phyloP scores from a whole-genome alignment of 441 rosid genomes.

The Daphne laureola region DNA sequence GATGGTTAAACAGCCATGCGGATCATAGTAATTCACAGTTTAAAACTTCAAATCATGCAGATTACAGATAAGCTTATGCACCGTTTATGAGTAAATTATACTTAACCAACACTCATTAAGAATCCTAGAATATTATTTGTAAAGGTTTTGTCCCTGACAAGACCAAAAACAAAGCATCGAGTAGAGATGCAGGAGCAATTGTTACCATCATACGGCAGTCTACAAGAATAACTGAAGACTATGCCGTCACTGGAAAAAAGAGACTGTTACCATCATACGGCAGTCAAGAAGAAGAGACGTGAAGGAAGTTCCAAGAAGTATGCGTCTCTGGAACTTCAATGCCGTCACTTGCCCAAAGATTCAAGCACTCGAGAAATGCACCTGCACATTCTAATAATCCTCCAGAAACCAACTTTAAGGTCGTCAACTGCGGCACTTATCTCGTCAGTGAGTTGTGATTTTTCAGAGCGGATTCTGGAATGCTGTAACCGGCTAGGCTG shows the following conservation, averaged over 20 bases:
- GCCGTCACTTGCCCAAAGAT: constrained; percentile 22
- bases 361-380: constrained; percentile 40
- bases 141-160: too few species aligned
- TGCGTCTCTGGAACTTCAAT: neutral
- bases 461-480: constrained; percentile 15
- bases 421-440: constrained; percentile 33
- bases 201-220: neutral
- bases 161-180: neutral
- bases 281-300: constrained; percentile 3
- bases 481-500: constrained; percentile 30
- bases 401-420: constrained; percentile 41
- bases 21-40: too few species aligned
- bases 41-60: too few species aligned
- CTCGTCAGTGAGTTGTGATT: constrained; percentile 23
- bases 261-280: neutral
- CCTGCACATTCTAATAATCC: constrained; percentile 55
- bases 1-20: too few species aligned
- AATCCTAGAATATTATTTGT: too few species aligned
- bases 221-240: neutral
- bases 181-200: constrained; percentile 1
- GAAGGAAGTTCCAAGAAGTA: neutral
- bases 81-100: too few species aligned
- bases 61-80: too few species aligned
- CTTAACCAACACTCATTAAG: too few species aligned
- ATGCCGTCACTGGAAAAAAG: too few species aligned